Base-by-base conservation (phyloP, 768 basidiomycete genomes). In the Tricholomella constricta region DNA sequence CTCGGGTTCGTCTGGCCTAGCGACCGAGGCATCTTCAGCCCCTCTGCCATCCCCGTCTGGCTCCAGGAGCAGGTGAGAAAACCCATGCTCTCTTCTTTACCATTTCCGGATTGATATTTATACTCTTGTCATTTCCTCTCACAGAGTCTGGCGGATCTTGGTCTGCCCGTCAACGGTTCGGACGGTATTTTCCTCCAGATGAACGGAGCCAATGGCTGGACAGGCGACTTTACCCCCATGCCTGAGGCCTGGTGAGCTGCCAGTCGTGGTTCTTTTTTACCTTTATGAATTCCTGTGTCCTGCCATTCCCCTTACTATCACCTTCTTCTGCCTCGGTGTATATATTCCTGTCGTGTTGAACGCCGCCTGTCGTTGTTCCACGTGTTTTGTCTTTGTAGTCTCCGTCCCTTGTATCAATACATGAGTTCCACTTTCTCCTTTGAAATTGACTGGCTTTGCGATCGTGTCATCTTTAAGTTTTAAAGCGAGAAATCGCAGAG, bases 151-250 rank as follows among this genome's bases (percentile, higher is more conserved):
- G 84, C 86, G 14, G 94, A 98, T 68, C 83, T 98, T 12, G 92
- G 94, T 14, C 74, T 97, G 48, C 94, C 94, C n/a, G 77, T 85
- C 32, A 94, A 94, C 60, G 94, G 94, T 38, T 89, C 88, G 3
- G 94, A 98, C 61, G 91, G 88, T 11, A 88, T 96, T 47, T 95
- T 98, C 72, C 69, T 95, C 57, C 84, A 88, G 59, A 79, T 89
- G 73, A 78, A 78, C 38, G 83, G 82, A 46, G 66, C 80, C 35
- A 87, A 83, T 54, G 89, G 89, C 14, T 92, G 90, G 90, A 80
- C 79, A 17, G 83, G 83, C 45, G 88, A 90, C 63, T 87, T 89
- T 63, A 75, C 81, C 7, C 77, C 84, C 37, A 85, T 87, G 82
- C 89, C 90, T 14, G 90, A 91, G 70, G 90, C 91, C 36, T 91